Conservation (phyloP, 2,329 filamentous ascomycete genomes). For the Diaporthe velutina region DNA sequence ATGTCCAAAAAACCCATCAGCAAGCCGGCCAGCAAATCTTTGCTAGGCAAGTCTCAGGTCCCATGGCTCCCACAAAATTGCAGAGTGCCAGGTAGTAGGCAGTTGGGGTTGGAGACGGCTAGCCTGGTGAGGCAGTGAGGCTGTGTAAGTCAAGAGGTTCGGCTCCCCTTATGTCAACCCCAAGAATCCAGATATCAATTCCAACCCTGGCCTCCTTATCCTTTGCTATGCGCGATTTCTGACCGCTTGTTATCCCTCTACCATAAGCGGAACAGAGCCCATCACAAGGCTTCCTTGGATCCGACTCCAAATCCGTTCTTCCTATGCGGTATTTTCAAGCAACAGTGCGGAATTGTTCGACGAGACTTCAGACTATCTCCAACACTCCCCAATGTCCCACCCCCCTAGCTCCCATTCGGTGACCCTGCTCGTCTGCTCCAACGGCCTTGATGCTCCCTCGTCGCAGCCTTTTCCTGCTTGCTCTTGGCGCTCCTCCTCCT, state of each 20-base stretch:
- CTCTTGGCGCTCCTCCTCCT: conserved; percentile 5
- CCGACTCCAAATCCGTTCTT: conserved; percentile 1
- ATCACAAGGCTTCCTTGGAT: neutral
- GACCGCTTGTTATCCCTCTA: conserved; percentile 39
- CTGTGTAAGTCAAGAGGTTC: conserved; percentile 8
- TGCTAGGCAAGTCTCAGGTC: conserved; percentile 2
- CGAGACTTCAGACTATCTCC: conserved; percentile 1
- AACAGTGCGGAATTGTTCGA: conserved; percentile 14
- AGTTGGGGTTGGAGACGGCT: conserved; percentile 18
- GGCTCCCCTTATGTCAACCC: neutral
- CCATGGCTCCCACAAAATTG: neutral
- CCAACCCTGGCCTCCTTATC: conserved; percentile 27
- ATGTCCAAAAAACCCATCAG: conserved; percentile 9
- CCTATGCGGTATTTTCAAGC: conserved; percentile 34
- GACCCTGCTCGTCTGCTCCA: neutral
- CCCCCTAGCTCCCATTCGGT: neutral
- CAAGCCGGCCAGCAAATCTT: neutral
- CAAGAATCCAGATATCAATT: conserved; percentile 35
- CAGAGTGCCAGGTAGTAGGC: neutral
- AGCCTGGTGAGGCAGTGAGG: conserved; percentile 10
- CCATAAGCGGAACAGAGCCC: neutral
- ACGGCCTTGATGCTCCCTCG: neutral
- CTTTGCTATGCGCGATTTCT: conserved; percentile 38
- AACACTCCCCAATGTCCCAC: conserved; percentile 5
- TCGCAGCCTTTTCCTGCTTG: neutral